phyloP scores from a whole-genome alignment of 2,329 filamentous ascomycete genomes.

The Neurospora sp. region DNA sequence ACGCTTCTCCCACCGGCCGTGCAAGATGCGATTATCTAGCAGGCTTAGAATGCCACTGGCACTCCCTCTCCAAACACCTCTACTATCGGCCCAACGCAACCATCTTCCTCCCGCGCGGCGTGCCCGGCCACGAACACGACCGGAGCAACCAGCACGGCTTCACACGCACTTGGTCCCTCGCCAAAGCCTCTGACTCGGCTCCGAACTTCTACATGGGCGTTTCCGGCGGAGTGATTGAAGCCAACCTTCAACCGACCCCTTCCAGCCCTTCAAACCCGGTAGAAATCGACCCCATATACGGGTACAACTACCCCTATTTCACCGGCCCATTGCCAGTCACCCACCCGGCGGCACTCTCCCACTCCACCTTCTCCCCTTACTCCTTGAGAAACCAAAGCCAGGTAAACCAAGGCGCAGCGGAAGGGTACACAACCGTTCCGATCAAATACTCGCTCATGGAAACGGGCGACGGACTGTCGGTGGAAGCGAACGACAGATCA shows the following conservation, averaged over 20 bases:
- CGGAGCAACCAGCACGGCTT: constrained; percentile 7
- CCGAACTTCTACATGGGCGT: constrained; percentile 41
- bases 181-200: constrained; percentile 36
- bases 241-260: constrained; percentile 20
- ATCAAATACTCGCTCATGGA: constrained; percentile 14
- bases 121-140: constrained; percentile 19
- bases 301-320: constrained; percentile 13
- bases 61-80: constrained; percentile 31
- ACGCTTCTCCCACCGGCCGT: constrained; percentile 2
- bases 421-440: constrained; percentile 7
- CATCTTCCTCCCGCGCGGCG: constrained; percentile 31
- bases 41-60: constrained; percentile 35
- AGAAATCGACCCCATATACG: neutral
- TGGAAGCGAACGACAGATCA: constrained; percentile 11
- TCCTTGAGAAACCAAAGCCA: constrained; percentile 6
- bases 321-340: constrained; percentile 3
- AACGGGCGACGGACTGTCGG: constrained; percentile 15
- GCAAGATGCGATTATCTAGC: constrained; percentile 25
- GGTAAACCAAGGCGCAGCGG: neutral
- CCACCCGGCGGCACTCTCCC: neutral
- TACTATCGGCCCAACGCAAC: constrained; percentile 41
- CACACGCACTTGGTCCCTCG: constrained; percentile 35
- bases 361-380: neutral
- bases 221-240: constrained; percentile 36
- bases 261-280: neutral